These are phyloP conservation scores for Mycena olivaceomarginata DNA, from an alignment of 768 basidiomycete species.

Conservation along the genomic window DNA sequence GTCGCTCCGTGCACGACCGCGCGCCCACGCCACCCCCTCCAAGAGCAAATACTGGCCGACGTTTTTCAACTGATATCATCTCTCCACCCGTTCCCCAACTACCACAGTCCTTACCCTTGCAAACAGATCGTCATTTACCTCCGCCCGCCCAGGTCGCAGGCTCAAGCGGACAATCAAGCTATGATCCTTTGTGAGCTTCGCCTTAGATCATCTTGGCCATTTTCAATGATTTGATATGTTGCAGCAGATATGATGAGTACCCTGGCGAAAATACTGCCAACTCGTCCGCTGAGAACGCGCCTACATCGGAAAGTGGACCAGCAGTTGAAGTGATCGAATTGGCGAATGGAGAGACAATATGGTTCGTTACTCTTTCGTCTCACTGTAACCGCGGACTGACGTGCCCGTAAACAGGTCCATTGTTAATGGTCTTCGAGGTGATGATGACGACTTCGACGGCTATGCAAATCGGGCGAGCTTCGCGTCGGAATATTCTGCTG, in stretches of 20 bases:
- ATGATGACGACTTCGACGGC: conserved; percentile 78
- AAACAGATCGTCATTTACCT: conserved; percentile 61
- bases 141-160: conserved; percentile 62
- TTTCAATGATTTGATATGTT: conserved; percentile 47
- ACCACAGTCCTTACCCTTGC: conserved; percentile 69
- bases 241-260: conserved; percentile 87
- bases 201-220: conserved; percentile 24
- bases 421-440: conserved; percentile 89
- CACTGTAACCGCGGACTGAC: not conserved
- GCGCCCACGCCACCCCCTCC: conserved; percentile 92
- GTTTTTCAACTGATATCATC: conserved; percentile 78
- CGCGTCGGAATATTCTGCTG: conserved; percentile 82
- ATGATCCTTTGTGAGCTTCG: conserved; percentile 85
- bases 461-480: conserved; percentile 84
- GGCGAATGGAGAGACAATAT: conserved; percentile 92
- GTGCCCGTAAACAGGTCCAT: conserved; percentile 74
- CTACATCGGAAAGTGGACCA: conserved; percentile 68
- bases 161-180: conserved; percentile 78
- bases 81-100: conserved; percentile 84
- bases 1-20: conserved; percentile 87
- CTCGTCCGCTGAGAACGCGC: conserved; percentile 52
- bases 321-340: conserved; percentile 89
- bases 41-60: conserved; percentile 68
- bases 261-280: conserved; percentile 70
- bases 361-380: conserved; percentile 66